Conservation (phyloP, 2,329 filamentous ascomycete genomes). For the Thermothelomyces thermophilus region DNA sequence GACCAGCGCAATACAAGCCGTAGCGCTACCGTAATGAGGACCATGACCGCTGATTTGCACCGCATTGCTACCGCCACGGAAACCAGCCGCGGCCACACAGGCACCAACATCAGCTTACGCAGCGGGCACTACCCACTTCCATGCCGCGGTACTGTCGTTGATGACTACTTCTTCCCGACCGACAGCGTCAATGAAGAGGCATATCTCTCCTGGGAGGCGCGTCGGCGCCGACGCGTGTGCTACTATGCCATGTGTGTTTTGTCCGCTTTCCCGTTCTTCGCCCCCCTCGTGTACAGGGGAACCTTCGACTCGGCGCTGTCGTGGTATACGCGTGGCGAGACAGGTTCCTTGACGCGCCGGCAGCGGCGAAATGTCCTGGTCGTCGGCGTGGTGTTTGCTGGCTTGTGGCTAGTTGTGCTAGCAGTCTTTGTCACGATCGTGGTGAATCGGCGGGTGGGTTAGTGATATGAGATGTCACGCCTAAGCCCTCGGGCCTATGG, state of each 20-base stretch:
- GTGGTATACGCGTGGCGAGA: slow-evolving; percentile 44
- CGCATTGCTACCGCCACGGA: slow-evolving; percentile 16
- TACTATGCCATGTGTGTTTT: slow-evolving; percentile 36
- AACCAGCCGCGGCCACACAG: slow-evolving; percentile 1
- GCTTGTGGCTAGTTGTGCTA: slow-evolving; percentile 11
- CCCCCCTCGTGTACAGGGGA: slow-evolving; percentile 39
- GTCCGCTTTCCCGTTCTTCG: slow-evolving; percentile 43
- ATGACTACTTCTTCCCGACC: too few species aligned
- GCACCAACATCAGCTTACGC: neutral
- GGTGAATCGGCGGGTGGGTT: neutral
- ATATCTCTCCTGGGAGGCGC: slow-evolving; percentile 26
- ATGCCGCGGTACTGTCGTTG: too few species aligned
- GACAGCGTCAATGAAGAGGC: slow-evolving; percentile 10
- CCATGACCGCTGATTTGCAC: neutral
- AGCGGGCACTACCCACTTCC: too few species aligned
- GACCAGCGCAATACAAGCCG: slow-evolving; percentile 4
- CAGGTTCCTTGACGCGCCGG: slow-evolving; percentile 10
- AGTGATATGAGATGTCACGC: too few species aligned
- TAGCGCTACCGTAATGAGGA: too few species aligned
- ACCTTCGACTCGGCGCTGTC: slow-evolving; percentile 40
- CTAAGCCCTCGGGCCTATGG: neutral
- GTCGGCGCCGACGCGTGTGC: slow-evolving; percentile 30
- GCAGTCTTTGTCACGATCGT: slow-evolving; percentile 1
- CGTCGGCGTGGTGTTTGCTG: slow-evolving; percentile 1
- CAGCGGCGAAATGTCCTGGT: slow-evolving; percentile 13